Conservation (phyloP, 2,329 filamentous ascomycete genomes). For the Botryotinia narcissicola region DNA sequence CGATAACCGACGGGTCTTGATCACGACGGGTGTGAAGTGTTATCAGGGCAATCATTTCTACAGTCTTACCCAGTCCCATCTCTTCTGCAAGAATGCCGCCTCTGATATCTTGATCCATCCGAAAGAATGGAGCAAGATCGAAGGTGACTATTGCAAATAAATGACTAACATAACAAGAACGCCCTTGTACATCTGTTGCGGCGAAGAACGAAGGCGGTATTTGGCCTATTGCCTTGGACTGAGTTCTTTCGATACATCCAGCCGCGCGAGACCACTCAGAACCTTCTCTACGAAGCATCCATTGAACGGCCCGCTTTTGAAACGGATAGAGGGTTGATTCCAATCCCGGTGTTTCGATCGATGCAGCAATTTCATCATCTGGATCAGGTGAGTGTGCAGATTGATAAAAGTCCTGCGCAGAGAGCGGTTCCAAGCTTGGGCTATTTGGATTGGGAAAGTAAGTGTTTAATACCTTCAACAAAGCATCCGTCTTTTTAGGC, state of each 20-base stretch:
- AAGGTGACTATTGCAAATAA: slow-evolving; percentile 59
- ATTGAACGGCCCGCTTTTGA: slow-evolving; percentile 67
- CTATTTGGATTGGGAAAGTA: slow-evolving; percentile 35
- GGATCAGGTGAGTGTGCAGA: slow-evolving; percentile 60
- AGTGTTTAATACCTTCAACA: slow-evolving; percentile 32
- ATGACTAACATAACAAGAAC: slow-evolving; percentile 56
- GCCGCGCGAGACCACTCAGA: slow-evolving; percentile 45
- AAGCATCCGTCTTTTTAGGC: slow-evolving; percentile 23
- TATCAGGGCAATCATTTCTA: slow-evolving; percentile 72
- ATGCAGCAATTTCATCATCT: slow-evolving; percentile 41
- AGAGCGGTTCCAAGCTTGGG: slow-evolving; percentile 39
- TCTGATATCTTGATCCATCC: slow-evolving; percentile 44
- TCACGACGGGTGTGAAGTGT: slow-evolving; percentile 53
- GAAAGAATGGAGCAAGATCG: slow-evolving; percentile 47
- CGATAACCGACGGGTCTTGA: slow-evolving; percentile 29
- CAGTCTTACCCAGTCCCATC: slow-evolving; percentile 80
- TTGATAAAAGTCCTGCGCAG: slow-evolving; percentile 64
- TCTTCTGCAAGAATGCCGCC: slow-evolving; percentile 65
- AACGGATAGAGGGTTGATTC: slow-evolving; percentile 64
- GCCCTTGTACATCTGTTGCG: slow-evolving; percentile 47
- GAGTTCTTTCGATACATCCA: slow-evolving; percentile 16
- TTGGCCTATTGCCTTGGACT: background rate
- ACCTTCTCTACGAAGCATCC: slow-evolving; percentile 67
- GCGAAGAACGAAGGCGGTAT: slow-evolving; percentile 44
- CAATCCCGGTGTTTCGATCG: slow-evolving; percentile 46